Conservation (phyloP, 2,329 filamentous ascomycete genomes). For the Fusarium nanum region DNA sequence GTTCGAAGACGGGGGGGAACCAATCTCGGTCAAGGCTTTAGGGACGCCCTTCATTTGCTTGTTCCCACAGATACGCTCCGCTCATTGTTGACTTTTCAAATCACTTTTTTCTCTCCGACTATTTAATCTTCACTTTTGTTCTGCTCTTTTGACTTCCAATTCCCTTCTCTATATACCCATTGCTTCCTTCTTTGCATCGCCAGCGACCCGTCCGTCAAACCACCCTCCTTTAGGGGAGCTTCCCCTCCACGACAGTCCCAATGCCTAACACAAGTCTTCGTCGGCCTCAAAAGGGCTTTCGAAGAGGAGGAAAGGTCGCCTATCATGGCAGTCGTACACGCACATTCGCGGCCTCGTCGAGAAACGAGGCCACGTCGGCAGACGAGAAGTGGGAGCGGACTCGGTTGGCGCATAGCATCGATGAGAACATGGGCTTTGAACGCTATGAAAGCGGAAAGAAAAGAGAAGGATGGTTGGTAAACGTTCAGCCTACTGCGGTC, state of each 20-base stretch:
- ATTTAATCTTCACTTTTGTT: constrained; percentile 7
- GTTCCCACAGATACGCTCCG: constrained; percentile 40
- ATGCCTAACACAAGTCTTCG: constrained; percentile 72
- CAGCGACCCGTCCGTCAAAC: constrained; percentile 35
- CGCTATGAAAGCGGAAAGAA: constrained; percentile 88
- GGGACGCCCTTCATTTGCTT: constrained; percentile 34
- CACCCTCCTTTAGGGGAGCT: constrained; percentile 35
- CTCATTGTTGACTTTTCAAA: constrained; percentile 40
- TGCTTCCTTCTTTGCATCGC: constrained; percentile 18
- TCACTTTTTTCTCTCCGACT: constrained; percentile 12
- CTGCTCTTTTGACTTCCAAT: not conserved
- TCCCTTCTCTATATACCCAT: constrained; percentile 32
- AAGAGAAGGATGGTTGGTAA: constrained; percentile 91
- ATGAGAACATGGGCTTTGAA: constrained; percentile 93
- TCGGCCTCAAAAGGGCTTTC: constrained; percentile 73
- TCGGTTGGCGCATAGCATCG: constrained; percentile 85
- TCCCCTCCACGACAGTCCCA: constrained; percentile 37
- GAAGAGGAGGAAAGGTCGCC: constrained; percentile 73
- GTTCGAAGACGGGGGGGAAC: not conserved
- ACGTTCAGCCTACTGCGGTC: constrained; percentile 90
- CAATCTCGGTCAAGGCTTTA: constrained; percentile 45
- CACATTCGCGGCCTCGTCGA: constrained; percentile 82
- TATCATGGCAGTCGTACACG: constrained; percentile 78
- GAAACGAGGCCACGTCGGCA: constrained; percentile 86
- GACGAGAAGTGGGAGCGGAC: constrained; percentile 93